Conservation (phyloP, 2,329 filamentous ascomycete species). For the Colletotrichum spinosum region DNA sequence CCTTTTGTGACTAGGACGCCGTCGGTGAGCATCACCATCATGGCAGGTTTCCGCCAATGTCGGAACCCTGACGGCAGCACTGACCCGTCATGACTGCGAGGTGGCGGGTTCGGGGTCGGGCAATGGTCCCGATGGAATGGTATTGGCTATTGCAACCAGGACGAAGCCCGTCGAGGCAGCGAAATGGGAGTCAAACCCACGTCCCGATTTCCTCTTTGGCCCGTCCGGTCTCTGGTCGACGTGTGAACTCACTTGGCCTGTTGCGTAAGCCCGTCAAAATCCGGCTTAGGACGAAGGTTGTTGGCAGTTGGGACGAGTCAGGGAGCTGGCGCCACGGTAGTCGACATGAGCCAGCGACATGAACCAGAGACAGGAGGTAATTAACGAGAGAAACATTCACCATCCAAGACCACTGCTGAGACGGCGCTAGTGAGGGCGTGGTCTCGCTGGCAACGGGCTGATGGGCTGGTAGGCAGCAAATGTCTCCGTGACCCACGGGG, state of each 20-base stretch:
- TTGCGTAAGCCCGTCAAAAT: constrained; percentile 2
- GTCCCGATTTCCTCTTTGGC: constrained; percentile 3
- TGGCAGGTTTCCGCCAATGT: too few relatives aligned
- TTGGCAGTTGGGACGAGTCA: constrained; percentile 26
- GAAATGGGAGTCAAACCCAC: background rate
- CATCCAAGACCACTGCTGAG: constrained; percentile 1
- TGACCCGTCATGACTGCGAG: background rate
- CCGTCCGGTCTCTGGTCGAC: constrained; percentile 5
- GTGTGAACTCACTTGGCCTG: too few relatives aligned
- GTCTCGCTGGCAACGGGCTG: constrained; percentile 8
- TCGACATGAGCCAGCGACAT: constrained; percentile 2
- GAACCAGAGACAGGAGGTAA: background rate
- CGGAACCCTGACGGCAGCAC: too few relatives aligned
- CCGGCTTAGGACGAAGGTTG: constrained; percentile 17
- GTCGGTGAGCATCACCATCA: background rate
- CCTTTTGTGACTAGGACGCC: background rate
- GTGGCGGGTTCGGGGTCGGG: constrained; percentile 14
- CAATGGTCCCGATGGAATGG: background rate
- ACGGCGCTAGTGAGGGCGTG: constrained; percentile 9
- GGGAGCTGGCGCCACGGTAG: constrained; percentile 2
- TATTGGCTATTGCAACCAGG: constrained; percentile 2
- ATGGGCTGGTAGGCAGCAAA: background rate
- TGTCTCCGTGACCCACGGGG: background rate
- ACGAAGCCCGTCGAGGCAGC: background rate
- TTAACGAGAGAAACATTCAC: background rate